Evolutionary conservation across 2,329 filamentous ascomycete species (phyloP).

Genomic region (Sclerotiophoma versabilis): DNA sequence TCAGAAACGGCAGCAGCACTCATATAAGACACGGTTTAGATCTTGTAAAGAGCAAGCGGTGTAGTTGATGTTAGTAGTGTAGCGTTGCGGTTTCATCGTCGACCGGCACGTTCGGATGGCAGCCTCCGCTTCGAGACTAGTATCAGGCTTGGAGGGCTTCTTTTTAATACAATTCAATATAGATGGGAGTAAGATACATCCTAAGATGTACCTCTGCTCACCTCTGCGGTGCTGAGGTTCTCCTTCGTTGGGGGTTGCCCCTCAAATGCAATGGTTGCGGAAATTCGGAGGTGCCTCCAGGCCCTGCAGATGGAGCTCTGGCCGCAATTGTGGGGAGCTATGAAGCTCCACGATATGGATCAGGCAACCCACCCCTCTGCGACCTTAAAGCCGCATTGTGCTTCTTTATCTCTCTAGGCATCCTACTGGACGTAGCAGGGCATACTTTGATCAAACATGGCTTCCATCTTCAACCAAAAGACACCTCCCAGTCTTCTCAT

Average conservation of each 20-base stretch:
- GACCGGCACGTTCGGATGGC: constrained; percentile 2
- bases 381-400: too few relatives aligned
- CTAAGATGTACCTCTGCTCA: too few relatives aligned
- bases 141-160: background rate
- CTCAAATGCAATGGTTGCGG: background rate
- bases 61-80: constrained; percentile 7
- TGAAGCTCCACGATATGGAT: background rate
- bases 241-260: too few relatives aligned
- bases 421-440: too few relatives aligned
- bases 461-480: constrained; percentile 31
- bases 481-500: constrained; percentile 50
- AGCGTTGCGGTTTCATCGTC: constrained; percentile 9
- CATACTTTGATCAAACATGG: constrained; percentile 25
- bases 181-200: too few relatives aligned
- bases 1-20: too few relatives aligned
- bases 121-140: background rate
- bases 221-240: too few relatives aligned
- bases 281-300: background rate
- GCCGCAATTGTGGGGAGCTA: constrained; percentile 6
- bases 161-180: background rate
- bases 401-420: too few relatives aligned
- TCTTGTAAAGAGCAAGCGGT: background rate
- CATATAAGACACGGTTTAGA: background rate
- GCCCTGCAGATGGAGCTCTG: background rate
- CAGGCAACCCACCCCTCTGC: background rate